phyloP scores from a whole-genome alignment of 1,139 yeast genomes.

The Candida tropicalis region DNA sequence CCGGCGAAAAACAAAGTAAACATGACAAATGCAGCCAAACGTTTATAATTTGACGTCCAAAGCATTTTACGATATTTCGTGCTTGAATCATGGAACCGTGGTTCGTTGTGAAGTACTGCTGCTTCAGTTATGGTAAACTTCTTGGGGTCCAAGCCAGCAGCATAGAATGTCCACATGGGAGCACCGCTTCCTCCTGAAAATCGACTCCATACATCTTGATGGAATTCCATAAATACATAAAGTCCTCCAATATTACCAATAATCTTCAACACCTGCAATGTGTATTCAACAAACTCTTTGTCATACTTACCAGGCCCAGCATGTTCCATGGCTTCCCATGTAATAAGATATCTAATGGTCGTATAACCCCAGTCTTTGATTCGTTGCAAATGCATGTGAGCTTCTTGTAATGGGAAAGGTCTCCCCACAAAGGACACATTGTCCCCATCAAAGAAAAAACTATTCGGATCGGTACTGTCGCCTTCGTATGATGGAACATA shows the following conservation, averaged over 20 bases:
- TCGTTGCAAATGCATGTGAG: conserved; percentile 65
- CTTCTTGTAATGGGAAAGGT: conserved; percentile 78
- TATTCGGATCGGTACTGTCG: conserved; percentile 42
- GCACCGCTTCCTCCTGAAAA: conserved; percentile 95
- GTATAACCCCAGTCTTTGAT: conserved; percentile 84
- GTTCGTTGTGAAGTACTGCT: conserved; percentile 68
- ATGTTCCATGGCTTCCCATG: conserved; percentile 96
- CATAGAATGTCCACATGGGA: conserved; percentile 92
- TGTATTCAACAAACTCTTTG: conserved; percentile 70
- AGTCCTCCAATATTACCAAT: conserved; percentile 70
- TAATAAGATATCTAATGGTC: conserved; percentile 70
- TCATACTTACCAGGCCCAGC: conserved; percentile 86
- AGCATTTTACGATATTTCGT: conserved; percentile 79
- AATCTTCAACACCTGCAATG: conserved; percentile 60
- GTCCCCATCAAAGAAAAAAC: conserved; percentile 68
- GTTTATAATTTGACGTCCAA: conserved; percentile 87
- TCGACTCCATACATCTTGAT: conserved; percentile 95
- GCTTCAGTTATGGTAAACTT: conserved; percentile 71
- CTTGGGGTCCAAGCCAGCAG: conserved; percentile 86
- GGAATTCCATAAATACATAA: conserved; percentile 84
- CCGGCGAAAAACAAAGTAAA: conserved; percentile 89
- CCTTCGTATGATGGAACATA: conserved; percentile 54
- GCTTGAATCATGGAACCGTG: conserved; percentile 28
- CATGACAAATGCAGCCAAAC: conserved; percentile 80
- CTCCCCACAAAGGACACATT: conserved; percentile 77